A percentile compares a stretch with the other conserved stretches of the same genome.
Evolutionary conservation across 352 stramenopile genomes (phyloP).

Genomic region (Phytopythium mirpurense): DNA sequence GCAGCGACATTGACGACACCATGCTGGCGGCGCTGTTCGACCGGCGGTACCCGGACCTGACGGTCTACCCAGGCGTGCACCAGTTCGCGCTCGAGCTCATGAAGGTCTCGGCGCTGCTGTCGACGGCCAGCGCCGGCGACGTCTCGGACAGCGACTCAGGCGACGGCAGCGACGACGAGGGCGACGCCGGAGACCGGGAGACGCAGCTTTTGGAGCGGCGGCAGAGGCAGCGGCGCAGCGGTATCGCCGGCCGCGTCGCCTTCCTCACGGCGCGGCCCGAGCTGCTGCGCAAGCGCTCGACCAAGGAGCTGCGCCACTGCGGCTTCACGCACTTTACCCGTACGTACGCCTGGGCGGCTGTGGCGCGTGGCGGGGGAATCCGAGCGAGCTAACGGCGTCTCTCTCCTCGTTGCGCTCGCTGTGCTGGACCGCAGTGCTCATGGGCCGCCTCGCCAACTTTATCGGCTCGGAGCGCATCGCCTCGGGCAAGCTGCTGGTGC

Average conservation of each 20-base stretch:
- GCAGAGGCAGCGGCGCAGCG: neutral
- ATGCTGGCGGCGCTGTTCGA: conserved; percentile 76
- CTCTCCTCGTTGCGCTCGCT: neutral
- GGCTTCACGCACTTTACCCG: conserved; percentile 76
- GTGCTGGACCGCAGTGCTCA: conserved; percentile 38
- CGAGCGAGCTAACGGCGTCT: too few relatives aligned
- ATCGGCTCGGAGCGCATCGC: conserved; percentile 63
- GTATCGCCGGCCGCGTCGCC: conserved; percentile 40
- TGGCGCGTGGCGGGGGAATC: too few relatives aligned
- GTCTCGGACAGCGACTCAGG: conserved; percentile 17
- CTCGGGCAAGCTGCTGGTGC: conserved; percentile 58
- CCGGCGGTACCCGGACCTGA: conserved; percentile 73
- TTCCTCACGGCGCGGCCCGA: conserved; percentile 76
- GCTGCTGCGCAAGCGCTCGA: conserved; percentile 56
- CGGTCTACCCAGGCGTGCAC: conserved; percentile 76
- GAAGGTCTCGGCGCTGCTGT: conserved; percentile 22
- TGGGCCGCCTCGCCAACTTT: conserved; percentile 62
- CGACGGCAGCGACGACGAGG: conserved; percentile 21
- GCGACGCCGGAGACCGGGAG: conserved; percentile 2
- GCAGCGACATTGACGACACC: conserved; percentile 80
- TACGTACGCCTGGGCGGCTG: conserved; percentile 26
- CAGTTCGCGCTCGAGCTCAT: conserved; percentile 79
- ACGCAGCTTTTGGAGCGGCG: conserved; percentile 2
- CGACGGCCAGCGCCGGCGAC: conserved; percentile 3
- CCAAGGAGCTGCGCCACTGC: conserved; percentile 54